A percentile compares a stretch with the other conserved stretches of the same genome.
These are phyloP conservation scores for Schwanniomyces vanrijiae DNA, from an alignment of 805 yeast genomes.

Conservation along the genomic window DNA sequence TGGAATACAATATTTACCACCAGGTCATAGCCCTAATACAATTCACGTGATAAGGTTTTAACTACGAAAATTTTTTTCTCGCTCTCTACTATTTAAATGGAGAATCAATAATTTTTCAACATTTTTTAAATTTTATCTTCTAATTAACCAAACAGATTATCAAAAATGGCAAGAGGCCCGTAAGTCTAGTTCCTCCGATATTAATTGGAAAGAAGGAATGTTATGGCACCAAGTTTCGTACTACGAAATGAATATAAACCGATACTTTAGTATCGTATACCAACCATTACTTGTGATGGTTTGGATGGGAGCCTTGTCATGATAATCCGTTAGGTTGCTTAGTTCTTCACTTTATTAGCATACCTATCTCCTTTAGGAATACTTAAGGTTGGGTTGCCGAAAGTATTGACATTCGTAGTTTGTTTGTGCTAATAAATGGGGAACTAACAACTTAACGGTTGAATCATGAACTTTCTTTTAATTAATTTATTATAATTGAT, in stretches of 20 bases:
- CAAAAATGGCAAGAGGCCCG: constrained; percentile 56
- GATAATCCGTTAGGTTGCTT: constrained; percentile 30
- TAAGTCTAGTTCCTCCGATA: constrained; percentile 30
- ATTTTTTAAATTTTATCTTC: constrained; percentile 9
- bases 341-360: neutral
- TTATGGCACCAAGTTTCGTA: constrained; percentile 1
- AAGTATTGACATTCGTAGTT: neutral
- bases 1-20: too few relatives aligned
- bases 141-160: constrained; percentile 20
- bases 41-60: too few relatives aligned
- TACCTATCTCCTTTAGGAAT: neutral
- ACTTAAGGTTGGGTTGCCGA: neutral
- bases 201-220: neutral
- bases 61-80: too few relatives aligned
- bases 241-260: constrained; percentile 2
- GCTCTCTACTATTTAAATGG: too few relatives aligned
- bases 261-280: constrained; percentile 15
- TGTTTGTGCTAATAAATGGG: neutral
- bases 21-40: too few relatives aligned
- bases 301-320: constrained; percentile 53
- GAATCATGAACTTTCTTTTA: neutral
- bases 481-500: neutral
- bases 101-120: too few relatives aligned
- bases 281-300: constrained; percentile 11
- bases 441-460: neutral